Conservation (phyloP, 768 basidiomycete genomes). For the Termitomyces heimii region DNA sequence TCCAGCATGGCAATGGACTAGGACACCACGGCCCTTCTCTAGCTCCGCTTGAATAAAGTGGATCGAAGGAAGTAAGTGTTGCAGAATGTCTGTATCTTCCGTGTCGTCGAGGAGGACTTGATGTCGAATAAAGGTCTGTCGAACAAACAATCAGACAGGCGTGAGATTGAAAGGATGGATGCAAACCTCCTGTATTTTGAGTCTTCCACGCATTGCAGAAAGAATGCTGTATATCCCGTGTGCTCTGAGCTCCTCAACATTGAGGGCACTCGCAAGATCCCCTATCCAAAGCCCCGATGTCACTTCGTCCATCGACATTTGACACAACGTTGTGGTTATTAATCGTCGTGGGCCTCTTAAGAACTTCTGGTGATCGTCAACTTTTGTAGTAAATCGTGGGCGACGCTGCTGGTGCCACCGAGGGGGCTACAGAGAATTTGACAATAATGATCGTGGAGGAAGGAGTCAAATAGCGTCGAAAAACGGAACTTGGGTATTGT, state of each 20-base stretch:
- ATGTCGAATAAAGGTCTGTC: slow-evolving; percentile 71
- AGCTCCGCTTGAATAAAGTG: slow-evolving; percentile 80
- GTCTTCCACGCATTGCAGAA: slow-evolving; percentile 63
- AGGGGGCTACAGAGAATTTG: neutral
- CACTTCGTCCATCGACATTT: slow-evolving; percentile 65
- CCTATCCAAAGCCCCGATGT: slow-evolving; percentile 83
- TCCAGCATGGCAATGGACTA: slow-evolving; percentile 90
- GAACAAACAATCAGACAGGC: neutral
- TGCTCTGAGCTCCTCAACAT: slow-evolving; percentile 54
- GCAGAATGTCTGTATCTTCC: slow-evolving; percentile 70
- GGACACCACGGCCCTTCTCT: slow-evolving; percentile 66
- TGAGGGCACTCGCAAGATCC: slow-evolving; percentile 62
- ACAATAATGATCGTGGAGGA: neutral
- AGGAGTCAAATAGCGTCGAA: neutral
- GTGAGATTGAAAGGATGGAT: neutral
- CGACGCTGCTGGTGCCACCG: no score
- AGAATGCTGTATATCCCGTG: slow-evolving; percentile 74
- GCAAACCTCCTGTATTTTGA: slow-evolving; percentile 60
- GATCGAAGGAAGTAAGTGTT: slow-evolving; percentile 73
- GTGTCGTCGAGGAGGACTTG: slow-evolving; percentile 79
- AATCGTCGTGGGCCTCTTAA: neutral
- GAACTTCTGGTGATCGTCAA: neutral
- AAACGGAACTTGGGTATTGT: neutral
- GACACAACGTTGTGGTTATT: neutral
- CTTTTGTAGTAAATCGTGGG: neutral